Evolutionary conservation across 106 monocot species (phyloP), one percentile per base, ranked within the genome.

Genomic region (Xerophyta viscosa): DNA sequence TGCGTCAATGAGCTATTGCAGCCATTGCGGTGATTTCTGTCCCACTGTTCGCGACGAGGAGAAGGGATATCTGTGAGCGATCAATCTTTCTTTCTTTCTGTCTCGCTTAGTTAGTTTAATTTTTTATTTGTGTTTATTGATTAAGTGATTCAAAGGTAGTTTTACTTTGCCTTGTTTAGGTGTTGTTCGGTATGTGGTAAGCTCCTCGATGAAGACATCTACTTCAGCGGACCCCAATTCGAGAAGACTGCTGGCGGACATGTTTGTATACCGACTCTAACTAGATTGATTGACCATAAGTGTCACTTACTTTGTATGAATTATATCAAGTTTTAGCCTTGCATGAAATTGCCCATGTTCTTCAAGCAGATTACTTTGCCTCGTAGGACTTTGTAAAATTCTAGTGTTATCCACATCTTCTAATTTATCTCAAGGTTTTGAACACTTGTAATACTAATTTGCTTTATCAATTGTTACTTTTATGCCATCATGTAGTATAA

Each of bases 161-260:
- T 10, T 5, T 33, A 6, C 10, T 10, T 33, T 33, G 33, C 7
- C 33, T 42, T 37, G 6, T 5, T 48, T 64, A 92, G 92, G 52
- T 83, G 77, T 50, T 93, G 92, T 46, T 22, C 11, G 12, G 43
- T 19, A 8, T 93, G 92, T 21, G 92, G 92, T 22, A 83, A 66
- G 57, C 54, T 93, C 53, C 31, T 87, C 45, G 69, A 77, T 46
- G 71, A 80, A 36, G 77, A 87, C 20, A 13, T 83, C 1, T 87
- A 69, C 58, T 53, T 27, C 31, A 50, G 41, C 17, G 87, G 45
- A 1, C 74, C 77, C 24, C 63, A 61, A 6, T 93, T 93, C 21
- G 60, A 58, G 15, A 87, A 93, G 57, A 68, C 66, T 11, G 48
- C 57, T 14, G 27, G 50, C 41, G 92, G 92, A 15, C 65, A 77